These are phyloP conservation scores for Boletus reticulatus DNA, from an alignment of 768 basidiomycete species.

Conservation along the genomic window DNA sequence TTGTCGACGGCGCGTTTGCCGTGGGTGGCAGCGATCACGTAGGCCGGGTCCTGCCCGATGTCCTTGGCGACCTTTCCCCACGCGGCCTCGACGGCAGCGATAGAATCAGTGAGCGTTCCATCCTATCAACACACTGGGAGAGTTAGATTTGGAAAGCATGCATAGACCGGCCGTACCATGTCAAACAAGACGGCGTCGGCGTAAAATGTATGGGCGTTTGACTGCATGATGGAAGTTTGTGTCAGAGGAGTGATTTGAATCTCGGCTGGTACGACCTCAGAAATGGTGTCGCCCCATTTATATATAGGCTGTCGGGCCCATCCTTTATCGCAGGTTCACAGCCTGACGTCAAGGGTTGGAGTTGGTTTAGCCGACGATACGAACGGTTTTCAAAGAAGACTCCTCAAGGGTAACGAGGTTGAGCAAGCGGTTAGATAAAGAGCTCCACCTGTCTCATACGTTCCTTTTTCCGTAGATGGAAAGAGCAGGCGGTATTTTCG, in stretches of 20 bases:
- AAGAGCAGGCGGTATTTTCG: neutral
- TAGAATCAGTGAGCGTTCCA: slow-evolving; percentile 73
- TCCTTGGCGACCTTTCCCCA: slow-evolving; percentile 73
- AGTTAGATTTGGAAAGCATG: slow-evolving; percentile 22
- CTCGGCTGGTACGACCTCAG: slow-evolving; percentile 5
- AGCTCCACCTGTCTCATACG: slow-evolving; percentile 8
- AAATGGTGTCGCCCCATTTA: slow-evolving; percentile 14
- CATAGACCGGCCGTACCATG: slow-evolving; percentile 48
- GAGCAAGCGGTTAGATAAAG: slow-evolving; percentile 3
- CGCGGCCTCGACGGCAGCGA: slow-evolving; percentile 70
- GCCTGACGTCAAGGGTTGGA: slow-evolving; percentile 32
- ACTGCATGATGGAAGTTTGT: slow-evolving; percentile 16
- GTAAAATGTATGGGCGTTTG: slow-evolving; percentile 38
- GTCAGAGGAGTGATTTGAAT: slow-evolving; percentile 6
- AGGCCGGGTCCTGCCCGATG: slow-evolving; percentile 62
- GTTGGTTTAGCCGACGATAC: neutral
- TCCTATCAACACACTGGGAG: slow-evolving; percentile 41
- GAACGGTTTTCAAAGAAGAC: neutral
- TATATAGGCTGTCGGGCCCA: slow-evolving; percentile 11
- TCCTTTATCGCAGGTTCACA: slow-evolving; percentile 2
- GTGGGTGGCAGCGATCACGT: slow-evolving; percentile 74
- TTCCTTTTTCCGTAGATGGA: neutral
- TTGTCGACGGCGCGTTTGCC: slow-evolving; percentile 79
- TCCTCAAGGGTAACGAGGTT: slow-evolving; percentile 7
- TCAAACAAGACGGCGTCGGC: slow-evolving; percentile 65